Evolutionary conservation across 2,329 filamentous ascomycete species (phyloP), one percentile per base, ranked within the genome.

Genomic region (Fusarium sp.): DNA sequence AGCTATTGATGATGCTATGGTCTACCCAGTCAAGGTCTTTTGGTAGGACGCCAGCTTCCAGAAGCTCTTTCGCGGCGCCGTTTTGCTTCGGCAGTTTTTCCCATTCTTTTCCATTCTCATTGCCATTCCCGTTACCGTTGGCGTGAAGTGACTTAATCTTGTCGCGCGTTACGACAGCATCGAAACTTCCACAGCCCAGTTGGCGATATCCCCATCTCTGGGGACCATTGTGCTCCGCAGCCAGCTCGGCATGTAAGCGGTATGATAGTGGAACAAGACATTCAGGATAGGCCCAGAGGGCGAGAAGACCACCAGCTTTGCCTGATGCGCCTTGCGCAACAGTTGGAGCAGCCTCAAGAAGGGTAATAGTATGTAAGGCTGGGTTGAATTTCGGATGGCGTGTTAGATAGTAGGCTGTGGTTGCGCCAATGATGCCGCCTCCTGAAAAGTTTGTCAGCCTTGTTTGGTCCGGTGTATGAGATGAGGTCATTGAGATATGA

Each of bases 291-390:
- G 95, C 96, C 94, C 95, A 98, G 18, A 95, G 85, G 2, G 91
- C 96, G 26, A 99, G 87, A 7, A 99, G 86, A 2, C 96, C 96
- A 18, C 96, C 96, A 1, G 96, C 95, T 83, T 98, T 98, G 42
- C 96, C 96, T 12, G 94, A 97, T 40, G 96, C 95, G 27, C 93
- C 95, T n/a, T 93, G 90, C 10, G 96, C 96, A 71, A 98, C 91
- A 46, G 90, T 87, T 23, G 91, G 88, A 6, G 90, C 90, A 1
- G 96, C 94, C 84, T 99, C 96, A 59, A 98, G 86, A 33, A 99
- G 85, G 2, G 93, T 97, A 76, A 98, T 91, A 57, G 86, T 91
- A 80, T 97, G 93, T 57, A 89, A 88, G 26, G 87, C 82, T 44
- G 91, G 90, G 79, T 96, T 87, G 83, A 93, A 98, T 33, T 88